A percentile compares a stretch with the other conserved stretches of the same genome.
Conservation (phyloP, 306 rosid species). For the Prunus mongolica region DNA sequence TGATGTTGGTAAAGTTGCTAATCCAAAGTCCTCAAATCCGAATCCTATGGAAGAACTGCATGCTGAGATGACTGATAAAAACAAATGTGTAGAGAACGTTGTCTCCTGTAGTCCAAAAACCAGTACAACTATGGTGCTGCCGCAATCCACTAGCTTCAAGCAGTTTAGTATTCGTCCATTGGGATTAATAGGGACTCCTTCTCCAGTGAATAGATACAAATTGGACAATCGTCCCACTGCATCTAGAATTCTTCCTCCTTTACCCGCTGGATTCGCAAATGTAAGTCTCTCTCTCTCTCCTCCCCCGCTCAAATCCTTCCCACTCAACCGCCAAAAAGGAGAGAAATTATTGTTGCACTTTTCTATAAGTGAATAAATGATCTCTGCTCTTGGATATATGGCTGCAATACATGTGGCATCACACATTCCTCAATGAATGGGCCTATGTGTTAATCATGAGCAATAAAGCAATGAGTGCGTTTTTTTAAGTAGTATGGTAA, state of each 20-base stretch:
- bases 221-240: constrained; percentile 73
- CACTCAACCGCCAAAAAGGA: too few species aligned
- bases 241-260: constrained; percentile 73
- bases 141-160: constrained; percentile 55
- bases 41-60: constrained; percentile 39
- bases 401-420: neutral
- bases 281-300: constrained; percentile 42
- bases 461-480: neutral
- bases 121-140: constrained; percentile 35
- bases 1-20: constrained; percentile 50
- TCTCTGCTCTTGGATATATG: neutral
- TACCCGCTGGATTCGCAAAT: constrained; percentile 69
- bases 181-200: constrained; percentile 37
- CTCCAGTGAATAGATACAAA: constrained; percentile 59
- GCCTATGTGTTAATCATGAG: neutral
- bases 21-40: constrained; percentile 52
- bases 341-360: too few species aligned
- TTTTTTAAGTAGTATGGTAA: neutral
- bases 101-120: constrained; percentile 58
- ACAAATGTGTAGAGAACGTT: constrained; percentile 34
- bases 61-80: constrained; percentile 50
- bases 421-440: neutral
- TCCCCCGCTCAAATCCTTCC: too few species aligned
- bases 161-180: constrained; percentile 42
- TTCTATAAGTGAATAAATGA: neutral